Evolutionary conservation across 768 basidiomycete genomes (phyloP), one percentile per base, ranked within the genome.

Genomic region (Mycena belliarum): DNA sequence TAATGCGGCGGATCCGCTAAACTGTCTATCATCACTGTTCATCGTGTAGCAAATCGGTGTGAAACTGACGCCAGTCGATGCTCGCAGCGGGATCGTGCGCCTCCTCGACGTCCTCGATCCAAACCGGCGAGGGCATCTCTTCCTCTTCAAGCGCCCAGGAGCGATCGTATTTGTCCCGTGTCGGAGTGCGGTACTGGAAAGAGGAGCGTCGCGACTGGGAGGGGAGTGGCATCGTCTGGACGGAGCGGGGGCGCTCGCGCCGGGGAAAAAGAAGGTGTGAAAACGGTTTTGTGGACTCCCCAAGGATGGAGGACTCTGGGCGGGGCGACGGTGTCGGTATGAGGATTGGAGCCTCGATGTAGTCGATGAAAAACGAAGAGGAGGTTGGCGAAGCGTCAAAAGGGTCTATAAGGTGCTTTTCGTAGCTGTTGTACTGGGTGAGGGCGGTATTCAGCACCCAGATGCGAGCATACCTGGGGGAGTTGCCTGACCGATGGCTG

Each of bases 51-150:
- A 82, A 71, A 46, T 82, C 79, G 18, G 74, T 70, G 60, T 84
- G 83, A 53, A 85, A 85, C 66, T 83, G 77, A 5, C 82, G 76
- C 83, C 83, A 85, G 66, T 85, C 82, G 38, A 79, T 75, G 37
- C 71, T 68, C 1, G 72, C 74, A 7, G 74, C 73, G 40, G 78
- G 76, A 44, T 76, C 73, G 58, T 68, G 68, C 50, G 65, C 70
- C 14, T 63, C 59, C 40, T 71, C 68, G 7, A 66, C 69, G 32
- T 66, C 65, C 11, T 60, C 59, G 61, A 23, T 55, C 64, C 46
- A 68, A 37, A 38, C 57, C 47, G 49, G 47, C 35, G 49, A 57
- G 15, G n/a, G 26, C 0, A 23, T 38, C 16, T 67, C 61, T 58
- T 79, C 66, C 52, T 78, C 66, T 50, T 78, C 79, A 50, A 73